Evolutionary conservation across 805 yeast genomes (phyloP), one percentile per base, ranked within the genome.

Genomic region (Kodamaea leandrae): DNA sequence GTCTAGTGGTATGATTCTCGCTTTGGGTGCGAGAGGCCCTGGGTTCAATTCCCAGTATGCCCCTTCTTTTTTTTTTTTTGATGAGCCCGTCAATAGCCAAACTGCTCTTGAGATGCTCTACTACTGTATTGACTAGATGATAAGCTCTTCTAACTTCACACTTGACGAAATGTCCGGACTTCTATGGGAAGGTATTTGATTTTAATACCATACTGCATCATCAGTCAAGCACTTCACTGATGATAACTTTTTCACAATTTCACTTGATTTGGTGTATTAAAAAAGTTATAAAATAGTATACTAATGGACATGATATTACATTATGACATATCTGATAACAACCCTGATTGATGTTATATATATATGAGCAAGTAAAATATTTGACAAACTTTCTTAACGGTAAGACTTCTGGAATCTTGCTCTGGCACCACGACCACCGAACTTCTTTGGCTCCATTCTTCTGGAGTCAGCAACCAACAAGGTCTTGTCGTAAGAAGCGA

Each of bases 371-470:
- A 27, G 32, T 37, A 21, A 36, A 36, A 36, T 35, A 35, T 36
- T 23, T 36, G 45, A 46, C 47, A 43, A 27, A 18, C 33, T 30
- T 46, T 40, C 47, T 44, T 91, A 93, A 90, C 99, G 99, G 93
- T 93, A 93, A 74, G 99, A 93, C 77, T 93, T 93, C 84, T 93
- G 99, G 97, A 87, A 91, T 82, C 98, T 91, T 72, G 99, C 93
- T 82, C 99, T 93, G 80, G 99, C 99, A 87, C 99, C 99, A 77
- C 95, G 96, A 83, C 99, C 99, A 83, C 99, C 99, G 82, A 93
- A 93, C 83, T 93, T 93, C 97, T 93, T 93, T 84, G 99, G 99
- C 83, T 93, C 99, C 85, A 90, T 84, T 85, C 96, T 91, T 86
- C 99, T 89, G 65, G 97, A 80, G 77, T 93, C 99, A 66, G 99